phyloP scores from a whole-genome alignment of 1,139 yeast genomes.

The Nakaseomyces nivariensis region DNA sequence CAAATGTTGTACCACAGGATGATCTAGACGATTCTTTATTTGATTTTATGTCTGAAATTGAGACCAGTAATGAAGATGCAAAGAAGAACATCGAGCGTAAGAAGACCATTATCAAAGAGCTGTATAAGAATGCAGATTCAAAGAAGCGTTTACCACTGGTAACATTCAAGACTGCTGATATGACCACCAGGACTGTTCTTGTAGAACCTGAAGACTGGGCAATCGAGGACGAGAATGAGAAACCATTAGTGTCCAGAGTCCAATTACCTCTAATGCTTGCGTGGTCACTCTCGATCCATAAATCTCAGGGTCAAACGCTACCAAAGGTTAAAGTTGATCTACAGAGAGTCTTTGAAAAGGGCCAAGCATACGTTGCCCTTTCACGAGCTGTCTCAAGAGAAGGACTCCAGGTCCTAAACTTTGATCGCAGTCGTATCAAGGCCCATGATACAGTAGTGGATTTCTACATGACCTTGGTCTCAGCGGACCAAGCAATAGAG shows the following conservation, averaged over 20 bases:
- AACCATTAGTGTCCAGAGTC: slow-evolving; percentile 43
- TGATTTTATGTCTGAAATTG: slow-evolving; percentile 39
- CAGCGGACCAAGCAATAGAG: slow-evolving; percentile 30
- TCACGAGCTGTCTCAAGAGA: slow-evolving; percentile 75
- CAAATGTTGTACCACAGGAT: slow-evolving; percentile 9
- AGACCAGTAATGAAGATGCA: slow-evolving; percentile 28
- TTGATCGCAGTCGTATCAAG: slow-evolving; percentile 45
- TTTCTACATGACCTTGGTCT: slow-evolving; percentile 41
- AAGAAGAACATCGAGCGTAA: slow-evolving; percentile 31
- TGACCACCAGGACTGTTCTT: slow-evolving; percentile 59
- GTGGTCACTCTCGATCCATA: slow-evolving; percentile 93
- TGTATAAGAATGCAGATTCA: slow-evolving; percentile 32
- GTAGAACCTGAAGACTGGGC: slow-evolving; percentile 70
- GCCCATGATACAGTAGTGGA: slow-evolving; percentile 54
- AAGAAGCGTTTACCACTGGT: slow-evolving; percentile 58
- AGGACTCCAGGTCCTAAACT: slow-evolving; percentile 70
- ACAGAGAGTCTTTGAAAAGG: slow-evolving; percentile 69
- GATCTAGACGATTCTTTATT: slow-evolving; percentile 36
- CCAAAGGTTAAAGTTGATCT: slow-evolving; percentile 76
- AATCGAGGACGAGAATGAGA: slow-evolving; percentile 50
- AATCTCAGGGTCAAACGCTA: slow-evolving; percentile 92
- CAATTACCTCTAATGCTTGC: slow-evolving; percentile 84
- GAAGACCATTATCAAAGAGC: slow-evolving; percentile 30
- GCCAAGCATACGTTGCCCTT: slow-evolving; percentile 91
- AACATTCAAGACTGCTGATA: slow-evolving; percentile 59